Base-by-base conservation (phyloP, 2,329 filamentous ascomycete genomes). In the Dendrostoma leiphaemia region DNA sequence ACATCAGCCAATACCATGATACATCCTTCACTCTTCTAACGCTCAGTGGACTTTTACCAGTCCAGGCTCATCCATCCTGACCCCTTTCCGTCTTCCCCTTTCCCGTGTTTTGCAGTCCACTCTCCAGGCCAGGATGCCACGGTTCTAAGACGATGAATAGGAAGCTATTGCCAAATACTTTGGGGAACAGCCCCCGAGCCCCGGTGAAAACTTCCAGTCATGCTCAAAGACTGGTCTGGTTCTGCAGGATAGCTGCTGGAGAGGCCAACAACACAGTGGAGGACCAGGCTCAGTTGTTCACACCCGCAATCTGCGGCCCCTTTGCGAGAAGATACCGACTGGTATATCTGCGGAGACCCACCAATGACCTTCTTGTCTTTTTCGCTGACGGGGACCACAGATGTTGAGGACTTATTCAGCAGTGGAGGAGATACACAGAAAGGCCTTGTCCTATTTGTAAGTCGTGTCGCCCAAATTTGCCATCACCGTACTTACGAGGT, bases 261-360 rank as follows among this genome's bases (percentile, higher is more conserved):
- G 62, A 3, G 68, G 70, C 1, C 70, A 71, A 35, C 58, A 69
- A 19, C 67, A 71, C 26, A 65, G 63, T 0, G 57, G 51, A 40
- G 43, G 47, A 35, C 51, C 51, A 13, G 50, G 57, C 7, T 48
- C 46, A 1, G 55, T 62, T 6, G 62, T 69, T 0, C 69, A 74
- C 34, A 64, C 70, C 0, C 64, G 71, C 12, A 67, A 73, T 17
- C 64, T 74, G 67, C 59, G 67, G 1, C 64, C 70, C 0, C 58
- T 72, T 0, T 73, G 69, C 21, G 63, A 65, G 34, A 60, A 58
- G 0, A 59, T 73, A 2, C 67, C 68, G 2, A 61, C 65, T 4
- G 51, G 67, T 69, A 53, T n/a, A 44, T 57, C 29, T 32, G 29
- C 29, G n/a, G n/a, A n/a, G n/a, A n/a, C n/a, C n/a, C n/a, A n/a